Evolutionary conservation across 2,329 filamentous ascomycete species (phyloP).

Genomic region (Alternaria gaisen): DNA sequence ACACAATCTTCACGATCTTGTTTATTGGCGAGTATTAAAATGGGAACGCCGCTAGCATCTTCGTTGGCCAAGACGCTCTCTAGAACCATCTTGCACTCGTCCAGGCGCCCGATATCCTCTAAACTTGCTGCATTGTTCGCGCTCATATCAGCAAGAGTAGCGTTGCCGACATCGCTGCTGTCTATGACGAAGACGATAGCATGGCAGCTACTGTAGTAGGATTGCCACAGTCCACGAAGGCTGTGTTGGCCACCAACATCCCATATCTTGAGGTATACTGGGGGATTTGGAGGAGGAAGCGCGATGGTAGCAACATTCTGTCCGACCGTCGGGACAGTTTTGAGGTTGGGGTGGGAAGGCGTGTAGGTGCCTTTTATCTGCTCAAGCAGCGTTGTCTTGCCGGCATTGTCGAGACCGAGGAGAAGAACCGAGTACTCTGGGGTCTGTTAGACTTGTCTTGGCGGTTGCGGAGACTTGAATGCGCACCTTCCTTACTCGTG

Average conservation of each 20-base stretch:
- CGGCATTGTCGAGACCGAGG: constrained; percentile 96
- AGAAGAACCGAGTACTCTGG: constrained; percentile 96
- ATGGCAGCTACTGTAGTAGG: constrained; percentile 92
- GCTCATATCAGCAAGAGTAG: constrained; percentile 66
- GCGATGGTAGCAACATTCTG: constrained; percentile 95
- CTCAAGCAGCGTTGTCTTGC: constrained; percentile 97
- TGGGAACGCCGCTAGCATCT: constrained; percentile 88
- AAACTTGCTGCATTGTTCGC: constrained; percentile 45
- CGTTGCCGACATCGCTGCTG: constrained; percentile 90
- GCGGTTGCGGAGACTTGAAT: background rate
- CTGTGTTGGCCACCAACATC: constrained; percentile 94
- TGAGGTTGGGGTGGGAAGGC: constrained; percentile 71
- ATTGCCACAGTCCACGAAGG: constrained; percentile 91
- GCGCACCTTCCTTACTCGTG: constrained; percentile 90
- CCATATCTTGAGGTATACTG: constrained; percentile 99
- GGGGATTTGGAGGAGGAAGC: constrained; percentile 66
- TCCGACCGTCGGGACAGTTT: constrained; percentile 95
- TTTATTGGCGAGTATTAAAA: constrained; percentile 95
- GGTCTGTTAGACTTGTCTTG: constrained; percentile 13
- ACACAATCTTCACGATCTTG: constrained; percentile 97
- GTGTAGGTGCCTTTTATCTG: constrained; percentile 92
- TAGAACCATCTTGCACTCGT: constrained; percentile 88
- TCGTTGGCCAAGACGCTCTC: constrained; percentile 88
- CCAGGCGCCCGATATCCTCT: constrained; percentile 67
- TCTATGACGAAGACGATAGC: constrained; percentile 99